Conservation (phyloP, 768 basidiomycete species). For the Obba rivulosa region DNA sequence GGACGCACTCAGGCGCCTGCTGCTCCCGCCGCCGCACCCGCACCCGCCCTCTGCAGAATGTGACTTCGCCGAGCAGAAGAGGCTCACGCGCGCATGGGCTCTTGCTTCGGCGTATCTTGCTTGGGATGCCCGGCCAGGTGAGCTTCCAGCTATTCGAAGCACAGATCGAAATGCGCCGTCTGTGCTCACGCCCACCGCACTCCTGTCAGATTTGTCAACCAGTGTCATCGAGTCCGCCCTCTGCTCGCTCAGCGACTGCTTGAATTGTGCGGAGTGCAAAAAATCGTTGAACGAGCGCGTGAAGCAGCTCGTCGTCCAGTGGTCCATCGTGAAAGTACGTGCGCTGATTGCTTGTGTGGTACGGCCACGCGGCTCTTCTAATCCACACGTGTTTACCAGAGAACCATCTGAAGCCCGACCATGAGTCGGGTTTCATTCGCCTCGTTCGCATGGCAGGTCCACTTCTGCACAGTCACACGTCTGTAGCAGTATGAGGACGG, state of each 20-base stretch:
- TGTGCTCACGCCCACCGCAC: no score
- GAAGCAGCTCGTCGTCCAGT: slow-evolving; percentile 62
- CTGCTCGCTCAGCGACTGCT: slow-evolving; percentile 59
- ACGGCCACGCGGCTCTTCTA: no score
- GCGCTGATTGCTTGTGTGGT: background rate
- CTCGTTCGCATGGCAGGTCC: no score
- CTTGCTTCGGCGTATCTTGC: slow-evolving; percentile 74
- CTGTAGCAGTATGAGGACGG: no score
- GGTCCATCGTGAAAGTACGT: slow-evolving; percentile 73
- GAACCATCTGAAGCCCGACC: no score
- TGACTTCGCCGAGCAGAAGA: slow-evolving; percentile 70
- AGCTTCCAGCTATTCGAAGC: no score
- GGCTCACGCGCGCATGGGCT: slow-evolving; percentile 72
- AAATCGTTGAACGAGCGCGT: slow-evolving; percentile 60
- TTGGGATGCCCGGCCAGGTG: slow-evolving; percentile 78
- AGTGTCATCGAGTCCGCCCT: slow-evolving; percentile 68
- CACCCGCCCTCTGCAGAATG: slow-evolving; percentile 62
- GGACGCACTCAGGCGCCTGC: slow-evolving; percentile 72
- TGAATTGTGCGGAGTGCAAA: slow-evolving; percentile 63
- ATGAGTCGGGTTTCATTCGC: no score
- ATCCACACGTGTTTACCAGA: no score
- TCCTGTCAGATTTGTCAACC: slow-evolving; percentile 58
- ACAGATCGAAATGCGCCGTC: no score
- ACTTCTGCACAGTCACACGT: no score
- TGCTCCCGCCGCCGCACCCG: slow-evolving; percentile 65